These are phyloP conservation scores for Arthromyces matolae DNA, from an alignment of 768 basidiomycete genomes.

Conservation along the genomic window DNA sequence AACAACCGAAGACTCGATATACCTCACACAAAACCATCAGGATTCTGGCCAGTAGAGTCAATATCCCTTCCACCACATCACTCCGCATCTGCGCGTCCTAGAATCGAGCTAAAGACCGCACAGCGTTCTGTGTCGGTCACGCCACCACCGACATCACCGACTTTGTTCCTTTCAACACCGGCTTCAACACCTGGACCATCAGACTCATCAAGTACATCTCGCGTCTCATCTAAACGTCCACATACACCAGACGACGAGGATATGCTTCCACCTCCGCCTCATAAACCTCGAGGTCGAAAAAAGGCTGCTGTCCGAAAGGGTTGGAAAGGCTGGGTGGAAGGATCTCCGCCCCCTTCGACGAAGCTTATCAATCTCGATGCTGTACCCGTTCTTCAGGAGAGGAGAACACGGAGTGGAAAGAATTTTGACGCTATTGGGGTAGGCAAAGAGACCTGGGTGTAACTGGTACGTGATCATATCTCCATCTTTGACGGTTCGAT, in stretches of 20 bases:
- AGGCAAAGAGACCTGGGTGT: conserved; percentile 78
- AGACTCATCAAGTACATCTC: conserved; percentile 66
- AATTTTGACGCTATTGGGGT: conserved; percentile 78
- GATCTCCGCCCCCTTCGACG: conserved; percentile 73
- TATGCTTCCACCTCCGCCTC: conserved; percentile 26
- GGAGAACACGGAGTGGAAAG: conserved; percentile 80
- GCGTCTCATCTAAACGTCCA: conserved; percentile 77
- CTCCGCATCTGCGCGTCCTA: conserved; percentile 42
- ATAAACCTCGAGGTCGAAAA: conserved; percentile 45
- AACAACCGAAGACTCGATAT: conserved; percentile 28
- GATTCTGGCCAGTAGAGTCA: conserved; percentile 49
- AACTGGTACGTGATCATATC: conserved; percentile 42
- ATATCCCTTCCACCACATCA: not conserved
- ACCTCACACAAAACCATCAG: conserved; percentile 22
- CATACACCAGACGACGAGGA: conserved; percentile 68
- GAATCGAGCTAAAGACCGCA: conserved; percentile 66
- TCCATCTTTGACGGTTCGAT: conserved; percentile 47
- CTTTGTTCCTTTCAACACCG: conserved; percentile 51
- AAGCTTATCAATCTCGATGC: conserved; percentile 81
- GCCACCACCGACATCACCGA: conserved; percentile 57
- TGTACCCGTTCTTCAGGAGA: conserved; percentile 65
- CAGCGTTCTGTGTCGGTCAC: conserved; percentile 74
- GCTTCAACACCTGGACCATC: conserved; percentile 75
- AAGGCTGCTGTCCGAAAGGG: conserved; percentile 71
- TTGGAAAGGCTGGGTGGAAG: conserved; percentile 91